phyloP scores from a whole-genome alignment of 441 rosid genomes.

The Dalechampia spathulata region DNA sequence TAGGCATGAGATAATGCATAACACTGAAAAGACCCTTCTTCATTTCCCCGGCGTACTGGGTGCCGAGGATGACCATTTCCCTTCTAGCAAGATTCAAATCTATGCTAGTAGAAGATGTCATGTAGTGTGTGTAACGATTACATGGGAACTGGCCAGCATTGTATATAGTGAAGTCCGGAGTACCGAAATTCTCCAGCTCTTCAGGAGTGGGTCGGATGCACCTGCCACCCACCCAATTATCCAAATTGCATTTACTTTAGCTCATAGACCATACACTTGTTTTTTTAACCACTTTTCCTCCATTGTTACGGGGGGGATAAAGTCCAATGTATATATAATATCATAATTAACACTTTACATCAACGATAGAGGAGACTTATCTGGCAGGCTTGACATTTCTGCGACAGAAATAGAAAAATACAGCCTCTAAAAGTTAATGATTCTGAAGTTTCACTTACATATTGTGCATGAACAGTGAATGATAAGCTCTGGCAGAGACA shows the following conservation, averaged over 20 bases:
- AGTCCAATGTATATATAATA: conserved; percentile 3
- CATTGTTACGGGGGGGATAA: conserved; percentile 11
- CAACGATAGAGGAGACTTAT: conserved; percentile 19
- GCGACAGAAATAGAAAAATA: conserved; percentile 7
- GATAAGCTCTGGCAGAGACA: conserved; percentile 98
- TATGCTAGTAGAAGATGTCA: conserved; percentile 98
- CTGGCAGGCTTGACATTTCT: conserved; percentile 19
- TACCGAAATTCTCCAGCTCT: conserved; percentile 98
- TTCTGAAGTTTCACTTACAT: conserved; percentile 54
- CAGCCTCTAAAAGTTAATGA: not conserved
- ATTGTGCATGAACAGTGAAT: conserved; percentile 96
- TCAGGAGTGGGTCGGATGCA: conserved; percentile 97
- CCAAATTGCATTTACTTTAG: conserved; percentile 29
- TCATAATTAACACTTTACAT: conserved; percentile 8
- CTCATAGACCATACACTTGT: conserved; percentile 24
- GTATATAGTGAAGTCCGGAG: conserved; percentile 98
- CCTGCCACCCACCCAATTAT: conserved; percentile 75
- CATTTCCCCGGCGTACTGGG: conserved; percentile 99
- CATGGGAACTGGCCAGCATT: conserved; percentile 99
- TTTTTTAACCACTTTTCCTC: conserved; percentile 19
- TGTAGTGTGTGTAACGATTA: conserved; percentile 97
- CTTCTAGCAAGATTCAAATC: conserved; percentile 88
- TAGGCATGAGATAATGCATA: conserved; percentile 99
- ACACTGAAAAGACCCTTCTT: conserved; percentile 98
- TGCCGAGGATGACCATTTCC: conserved; percentile 99